These are phyloP conservation scores for Udeniomyces megalosporus DNA, from an alignment of 768 basidiomycete species.

Conservation along the genomic window DNA sequence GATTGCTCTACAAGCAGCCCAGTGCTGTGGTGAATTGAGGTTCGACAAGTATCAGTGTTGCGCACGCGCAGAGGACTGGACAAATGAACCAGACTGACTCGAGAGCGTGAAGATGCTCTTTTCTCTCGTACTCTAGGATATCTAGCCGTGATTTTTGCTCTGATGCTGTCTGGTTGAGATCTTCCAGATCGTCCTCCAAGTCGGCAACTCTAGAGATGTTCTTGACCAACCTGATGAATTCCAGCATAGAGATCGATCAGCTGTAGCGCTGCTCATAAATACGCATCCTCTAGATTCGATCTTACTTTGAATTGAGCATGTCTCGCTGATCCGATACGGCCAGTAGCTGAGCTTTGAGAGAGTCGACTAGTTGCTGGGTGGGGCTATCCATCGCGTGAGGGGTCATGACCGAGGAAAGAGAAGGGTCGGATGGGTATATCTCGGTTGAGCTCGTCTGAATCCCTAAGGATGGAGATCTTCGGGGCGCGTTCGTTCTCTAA, in stretches of 20 bases:
- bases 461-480: background rate
- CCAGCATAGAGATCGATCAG: background rate
- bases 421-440: background rate
- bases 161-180: slow-evolving; percentile 32
- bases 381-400: background rate
- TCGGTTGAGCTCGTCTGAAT: background rate
- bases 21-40: slow-evolving; percentile 29
- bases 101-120: slow-evolving; percentile 72
- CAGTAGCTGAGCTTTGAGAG: slow-evolving; percentile 4
- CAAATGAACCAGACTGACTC: slow-evolving; percentile 31
- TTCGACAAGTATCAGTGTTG: background rate
- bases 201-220: slow-evolving; percentile 84
- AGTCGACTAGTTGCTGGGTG: background rate
- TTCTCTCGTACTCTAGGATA: slow-evolving; percentile 67
- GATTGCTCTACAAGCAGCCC: slow-evolving; percentile 76
- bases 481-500: background rate
- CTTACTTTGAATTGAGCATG: slow-evolving; percentile 13
- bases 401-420: background rate
- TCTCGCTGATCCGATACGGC: slow-evolving; percentile 12
- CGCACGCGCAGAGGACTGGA: background rate
- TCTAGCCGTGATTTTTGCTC: slow-evolving; percentile 50
- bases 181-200: slow-evolving; percentile 74
- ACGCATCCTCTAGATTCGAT: background rate
- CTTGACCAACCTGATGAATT: slow-evolving; percentile 43
- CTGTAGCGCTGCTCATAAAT: background rate